phyloP scores from a whole-genome alignment of 192 early-diverging fungal genomes.

The Rhizophagus prolifer region DNA sequence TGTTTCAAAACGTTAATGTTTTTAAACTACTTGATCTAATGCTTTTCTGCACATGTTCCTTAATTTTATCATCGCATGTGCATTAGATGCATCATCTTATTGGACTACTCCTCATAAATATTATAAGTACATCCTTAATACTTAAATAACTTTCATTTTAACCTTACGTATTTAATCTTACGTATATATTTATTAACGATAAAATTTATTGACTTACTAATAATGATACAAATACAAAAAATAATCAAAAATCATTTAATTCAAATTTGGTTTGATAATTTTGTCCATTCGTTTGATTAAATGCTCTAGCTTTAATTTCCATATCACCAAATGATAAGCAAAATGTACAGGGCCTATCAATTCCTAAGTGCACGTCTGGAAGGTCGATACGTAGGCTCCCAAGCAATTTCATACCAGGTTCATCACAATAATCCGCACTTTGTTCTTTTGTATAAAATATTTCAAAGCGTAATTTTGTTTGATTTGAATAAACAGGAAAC shows the following conservation, averaged over 20 bases:
- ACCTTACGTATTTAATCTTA: too few relatives aligned
- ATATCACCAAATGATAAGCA: neutral
- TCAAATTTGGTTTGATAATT: constrained; percentile 1
- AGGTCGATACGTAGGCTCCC: neutral
- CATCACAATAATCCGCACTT: neutral
- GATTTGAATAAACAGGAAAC: neutral
- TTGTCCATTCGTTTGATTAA: neutral
- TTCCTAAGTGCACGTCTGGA: neutral
- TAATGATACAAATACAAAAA: too few relatives aligned
- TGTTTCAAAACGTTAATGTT: too few relatives aligned
- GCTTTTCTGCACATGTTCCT: too few relatives aligned
- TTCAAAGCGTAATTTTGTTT: neutral
- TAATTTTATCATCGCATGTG: too few relatives aligned
- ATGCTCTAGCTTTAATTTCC: neutral
- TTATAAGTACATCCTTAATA: too few relatives aligned
- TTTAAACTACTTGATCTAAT: too few relatives aligned
- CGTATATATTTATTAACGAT: too few relatives aligned
- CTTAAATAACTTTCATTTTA: too few relatives aligned
- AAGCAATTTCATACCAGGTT: neutral
- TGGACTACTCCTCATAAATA: too few relatives aligned
- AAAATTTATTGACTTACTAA: too few relatives aligned
- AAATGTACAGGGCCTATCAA: neutral
- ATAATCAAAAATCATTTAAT: neutral
- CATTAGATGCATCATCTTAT: too few relatives aligned
- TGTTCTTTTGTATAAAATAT: neutral